Base-by-base conservation (phyloP, 306 rosid species). In the Quercus suber region DNA sequence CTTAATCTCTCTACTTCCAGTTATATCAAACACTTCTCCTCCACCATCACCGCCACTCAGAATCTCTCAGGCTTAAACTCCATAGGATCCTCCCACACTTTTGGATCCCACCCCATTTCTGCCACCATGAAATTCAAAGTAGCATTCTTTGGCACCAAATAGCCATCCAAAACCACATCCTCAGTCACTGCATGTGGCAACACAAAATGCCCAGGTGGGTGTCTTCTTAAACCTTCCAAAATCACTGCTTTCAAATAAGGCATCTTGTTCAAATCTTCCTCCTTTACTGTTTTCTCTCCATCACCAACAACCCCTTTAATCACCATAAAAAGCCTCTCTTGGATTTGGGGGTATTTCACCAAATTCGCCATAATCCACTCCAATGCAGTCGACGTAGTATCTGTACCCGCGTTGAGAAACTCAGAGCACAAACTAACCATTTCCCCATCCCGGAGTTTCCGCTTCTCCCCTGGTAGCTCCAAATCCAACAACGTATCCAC, bases 61-160 rank as follows among this genome's bases (percentile, higher is more conserved):
- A 86, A 86, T 28, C 89, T 86, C 75, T 86, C 89, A 9, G 89
- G 89, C 72, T 71, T 86, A 49, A 86, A 86, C 35, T 58, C 75
- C 85, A 84, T 49, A 0, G 88, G 89, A 2, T 86, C 89, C 70
- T 86, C 87, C 89, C 89, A 86, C 43, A 80, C 85, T 13, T 84
- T 74, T 15, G 77, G 69, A 61, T 87, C 88, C 85, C 81, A 53
- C 20, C 88, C 90, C 35, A 84, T 84, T 10, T 87, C 85, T 2
- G 87, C 83, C 77, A 86, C 89, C 75, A 83, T 17, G 67, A 86
- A 86, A 80, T 86, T 83, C 17, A 86, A 71, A 20, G 81, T 55
- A 1, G 83, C 87, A 77, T 69, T 49, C 11, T 71, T 78, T 13
- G 89, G 89, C 43, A 86, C 81, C 68, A 71, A 80, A 59, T 70